Conservation (phyloP, 208 protist genomes). For the Phytomonas francai region DNA sequence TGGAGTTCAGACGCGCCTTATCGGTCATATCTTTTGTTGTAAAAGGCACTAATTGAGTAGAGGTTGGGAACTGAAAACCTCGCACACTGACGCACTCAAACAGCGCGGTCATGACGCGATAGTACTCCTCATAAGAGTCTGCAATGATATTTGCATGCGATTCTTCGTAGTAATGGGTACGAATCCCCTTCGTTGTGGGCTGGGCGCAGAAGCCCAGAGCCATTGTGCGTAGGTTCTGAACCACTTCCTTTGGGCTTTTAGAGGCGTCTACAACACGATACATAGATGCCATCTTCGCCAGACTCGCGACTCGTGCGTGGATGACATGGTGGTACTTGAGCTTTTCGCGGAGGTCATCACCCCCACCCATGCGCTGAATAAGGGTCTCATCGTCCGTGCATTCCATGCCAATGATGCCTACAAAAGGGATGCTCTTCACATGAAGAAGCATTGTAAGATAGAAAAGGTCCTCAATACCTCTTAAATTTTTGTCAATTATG, state of each 20-base stretch:
- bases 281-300: conserved; percentile 65
- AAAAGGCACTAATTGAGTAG: conserved; percentile 43
- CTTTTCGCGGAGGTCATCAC: conserved; percentile 57
- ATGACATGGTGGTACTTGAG: conserved; percentile 83
- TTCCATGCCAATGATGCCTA: conserved; percentile 79
- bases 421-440: conserved; percentile 65
- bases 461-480: conserved; percentile 77
- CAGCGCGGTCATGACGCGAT: conserved; percentile 44
- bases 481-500: conserved; percentile 86
- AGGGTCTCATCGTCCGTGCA: conserved; percentile 52
- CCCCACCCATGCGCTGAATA: conserved; percentile 61
- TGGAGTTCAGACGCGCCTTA: conserved; percentile 43
- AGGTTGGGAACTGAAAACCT: conserved; percentile 45
- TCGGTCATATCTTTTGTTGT: conserved; percentile 64
- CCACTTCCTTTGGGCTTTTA: conserved; percentile 57
- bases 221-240: conserved; percentile 60
- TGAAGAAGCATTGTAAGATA: conserved; percentile 73
- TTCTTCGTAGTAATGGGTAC: conserved; percentile 48
- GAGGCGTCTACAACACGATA: conserved; percentile 71
- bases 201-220: conserved; percentile 77
- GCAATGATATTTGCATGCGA: conserved; percentile 55
- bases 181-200: conserved; percentile 44
- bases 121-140: conserved; percentile 62
- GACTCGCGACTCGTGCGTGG: conserved; percentile 58
- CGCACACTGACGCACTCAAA: conserved; percentile 49